Evolutionary conservation across 2,329 filamentous ascomycete species (phyloP).

Genomic region (Anthostomella pinea): DNA sequence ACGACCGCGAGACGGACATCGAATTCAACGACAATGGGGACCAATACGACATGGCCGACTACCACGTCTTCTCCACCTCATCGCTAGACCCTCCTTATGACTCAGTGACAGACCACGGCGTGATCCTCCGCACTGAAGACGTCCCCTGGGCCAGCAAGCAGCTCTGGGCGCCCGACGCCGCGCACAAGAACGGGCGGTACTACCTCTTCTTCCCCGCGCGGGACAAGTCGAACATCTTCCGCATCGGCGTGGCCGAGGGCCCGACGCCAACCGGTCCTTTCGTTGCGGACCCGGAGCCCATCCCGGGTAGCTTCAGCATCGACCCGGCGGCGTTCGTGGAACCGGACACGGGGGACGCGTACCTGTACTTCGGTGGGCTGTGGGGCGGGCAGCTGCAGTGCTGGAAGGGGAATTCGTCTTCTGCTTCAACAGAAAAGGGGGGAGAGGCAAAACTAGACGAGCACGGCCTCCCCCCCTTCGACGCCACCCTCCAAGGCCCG

Average conservation of each 20-base stretch:
- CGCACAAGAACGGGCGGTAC: constrained; percentile 62
- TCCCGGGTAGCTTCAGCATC: constrained; percentile 70
- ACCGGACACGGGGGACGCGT: constrained; percentile 55
- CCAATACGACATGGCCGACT: constrained; percentile 82
- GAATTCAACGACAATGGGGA: constrained; percentile 80
- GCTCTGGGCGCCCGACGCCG: constrained; percentile 78
- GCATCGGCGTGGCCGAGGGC: constrained; percentile 68
- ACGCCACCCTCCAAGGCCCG: constrained; percentile 50
- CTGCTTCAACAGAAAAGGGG: neutral
- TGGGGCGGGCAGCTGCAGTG: constrained; percentile 82
- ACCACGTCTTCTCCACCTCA: constrained; percentile 68
- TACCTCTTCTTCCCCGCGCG: constrained; percentile 77
- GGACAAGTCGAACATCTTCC: constrained; percentile 67
- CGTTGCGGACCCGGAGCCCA: constrained; percentile 59
- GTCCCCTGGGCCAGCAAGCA: constrained; percentile 77
- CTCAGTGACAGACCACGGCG: constrained; percentile 67
- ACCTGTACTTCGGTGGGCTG: constrained; percentile 74
- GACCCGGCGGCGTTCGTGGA: constrained; percentile 76
- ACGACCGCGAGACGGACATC: constrained; percentile 74
- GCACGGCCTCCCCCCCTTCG: constrained; percentile 45
- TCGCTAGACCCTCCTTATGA: constrained; percentile 51
- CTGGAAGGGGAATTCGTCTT: constrained; percentile 62
- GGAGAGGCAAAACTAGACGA: constrained; percentile 4
- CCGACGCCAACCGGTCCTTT: constrained; percentile 69
- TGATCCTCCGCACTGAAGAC: constrained; percentile 58